Conservation (phyloP, 805 yeast genomes). For the Candida boleticola region DNA sequence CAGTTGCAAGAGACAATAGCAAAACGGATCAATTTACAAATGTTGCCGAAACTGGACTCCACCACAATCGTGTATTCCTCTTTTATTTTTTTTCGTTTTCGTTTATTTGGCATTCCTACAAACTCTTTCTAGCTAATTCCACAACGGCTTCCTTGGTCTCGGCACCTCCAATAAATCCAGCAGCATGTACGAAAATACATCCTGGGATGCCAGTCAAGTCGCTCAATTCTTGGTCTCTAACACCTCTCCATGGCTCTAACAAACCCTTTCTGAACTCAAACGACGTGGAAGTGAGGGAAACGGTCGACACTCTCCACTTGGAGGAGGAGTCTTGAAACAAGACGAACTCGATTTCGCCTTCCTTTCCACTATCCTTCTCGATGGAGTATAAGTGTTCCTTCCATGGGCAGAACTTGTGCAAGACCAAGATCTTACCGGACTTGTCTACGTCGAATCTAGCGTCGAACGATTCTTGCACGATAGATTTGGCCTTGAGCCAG, state of each 20-base stretch:
- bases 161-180: constrained; percentile 97
- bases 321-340: constrained; percentile 72
- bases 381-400: constrained; percentile 82
- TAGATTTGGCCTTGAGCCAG: constrained; percentile 86
- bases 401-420: constrained; percentile 89
- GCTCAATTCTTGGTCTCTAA: constrained; percentile 82
- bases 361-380: constrained; percentile 58
- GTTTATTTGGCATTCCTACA: too few relatives aligned
- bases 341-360: constrained; percentile 67
- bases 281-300: constrained; percentile 72
- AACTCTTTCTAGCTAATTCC: constrained; percentile 56
- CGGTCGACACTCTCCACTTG: constrained; percentile 88
- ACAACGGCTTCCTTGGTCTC: constrained; percentile 75
- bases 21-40: too few relatives aligned
- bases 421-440: constrained; percentile 71
- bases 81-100: too few relatives aligned
- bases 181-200: constrained; percentile 90
- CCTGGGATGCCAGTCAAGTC: constrained; percentile 77
- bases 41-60: too few relatives aligned
- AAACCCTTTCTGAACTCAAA: constrained; percentile 84
- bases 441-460: constrained; percentile 58
- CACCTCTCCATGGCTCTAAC: constrained; percentile 93
- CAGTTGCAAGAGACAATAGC: too few relatives aligned
- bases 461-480: constrained; percentile 70
- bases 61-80: too few relatives aligned